Base-by-base conservation (phyloP, 2,329 filamentous ascomycete species). In the Remersonia thermophila region DNA sequence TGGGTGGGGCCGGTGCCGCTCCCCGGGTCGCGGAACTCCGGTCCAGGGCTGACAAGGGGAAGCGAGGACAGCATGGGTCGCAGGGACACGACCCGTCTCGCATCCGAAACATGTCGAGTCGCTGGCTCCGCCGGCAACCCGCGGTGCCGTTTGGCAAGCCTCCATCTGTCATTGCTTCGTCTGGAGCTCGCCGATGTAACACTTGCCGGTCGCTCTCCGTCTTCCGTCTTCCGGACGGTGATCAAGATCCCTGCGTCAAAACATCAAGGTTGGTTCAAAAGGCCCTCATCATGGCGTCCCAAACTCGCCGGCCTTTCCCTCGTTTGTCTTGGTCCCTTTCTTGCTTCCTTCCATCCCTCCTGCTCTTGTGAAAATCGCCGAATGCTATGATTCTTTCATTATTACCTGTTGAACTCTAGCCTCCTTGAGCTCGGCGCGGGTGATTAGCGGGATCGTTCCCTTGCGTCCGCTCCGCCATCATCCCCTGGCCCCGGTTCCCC, bases 31-130 rank as follows among this genome's bases (percentile, higher is more conserved):
- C 20, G 5, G 20, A 23, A 23, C 20, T 23, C 20, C 20, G 5
- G 20, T 9, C 5, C 18, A 17, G 25, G n/a, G 17, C n/a, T 30
- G 13, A 16, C 29, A 30, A 30, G 13, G 29, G 15, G 14, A 8
- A 30, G 11, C 29, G 4, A 14, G 7, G 14, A 17, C 29, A 30
- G 9, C 6, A 10, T n/a, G n/a, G n/a, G n/a, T n/a, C n/a, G 29
- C 10, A 4, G 15, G 14, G n/a, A 23, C 20, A 11, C 28, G 26
- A 28, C 37, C 32, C 35, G 39, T 31, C 39, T 45, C 40, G 43
- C 39, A 37, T 44, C 44, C 44, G 44, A 50, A 50, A 48, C 45
- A 32, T 32, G 30, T 26, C 33, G 34, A 30, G 42, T 31, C 40
- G 33, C 34, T 40, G 36, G 38, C 20, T 28, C 23, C 31, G 32